phyloP scores from a whole-genome alignment of 2,329 filamentous ascomycete species.

The Conoideocrella luteorostrata region DNA sequence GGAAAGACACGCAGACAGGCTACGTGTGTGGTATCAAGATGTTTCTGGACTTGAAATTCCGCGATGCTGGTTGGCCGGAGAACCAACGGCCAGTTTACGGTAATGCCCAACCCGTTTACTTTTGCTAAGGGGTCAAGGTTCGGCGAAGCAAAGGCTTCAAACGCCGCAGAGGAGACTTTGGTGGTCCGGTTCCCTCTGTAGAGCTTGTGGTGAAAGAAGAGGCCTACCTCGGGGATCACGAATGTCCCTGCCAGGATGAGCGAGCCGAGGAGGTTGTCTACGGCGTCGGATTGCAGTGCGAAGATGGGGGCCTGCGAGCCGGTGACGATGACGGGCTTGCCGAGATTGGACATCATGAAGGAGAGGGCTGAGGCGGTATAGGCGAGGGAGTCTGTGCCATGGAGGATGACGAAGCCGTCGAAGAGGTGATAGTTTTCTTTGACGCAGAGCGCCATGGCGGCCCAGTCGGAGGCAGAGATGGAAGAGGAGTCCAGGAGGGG shows the following conservation, averaged over 20 bases:
- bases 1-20: constrained; percentile 87
- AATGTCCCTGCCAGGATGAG: constrained; percentile 89
- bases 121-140: constrained; percentile 76
- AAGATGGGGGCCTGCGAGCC: constrained; percentile 82
- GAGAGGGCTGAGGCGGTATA: constrained; percentile 87
- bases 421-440: constrained; percentile 81
- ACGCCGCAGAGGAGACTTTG: constrained; percentile 80
- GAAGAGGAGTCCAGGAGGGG: constrained; percentile 84
- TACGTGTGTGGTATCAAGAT: constrained; percentile 80
- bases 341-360: constrained; percentile 87
- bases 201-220: constrained; percentile 89
- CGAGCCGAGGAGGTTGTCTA: constrained; percentile 82
- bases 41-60: constrained; percentile 66
- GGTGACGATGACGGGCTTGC: constrained; percentile 85
- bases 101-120: constrained; percentile 73
- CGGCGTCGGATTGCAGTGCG: constrained; percentile 82
- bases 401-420: constrained; percentile 85
- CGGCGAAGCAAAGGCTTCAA: constrained; percentile 83
- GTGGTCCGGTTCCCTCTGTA: constrained; percentile 84
- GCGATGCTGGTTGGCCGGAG: constrained; percentile 67
- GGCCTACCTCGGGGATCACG: constrained; percentile 84
- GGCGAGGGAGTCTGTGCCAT: constrained; percentile 83
- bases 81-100: constrained; percentile 74
- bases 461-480: constrained; percentile 81
- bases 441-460: constrained; percentile 73